These are phyloP conservation scores for Candida coquimbonensis DNA, from an alignment of 805 yeast species.

Conservation along the genomic window DNA sequence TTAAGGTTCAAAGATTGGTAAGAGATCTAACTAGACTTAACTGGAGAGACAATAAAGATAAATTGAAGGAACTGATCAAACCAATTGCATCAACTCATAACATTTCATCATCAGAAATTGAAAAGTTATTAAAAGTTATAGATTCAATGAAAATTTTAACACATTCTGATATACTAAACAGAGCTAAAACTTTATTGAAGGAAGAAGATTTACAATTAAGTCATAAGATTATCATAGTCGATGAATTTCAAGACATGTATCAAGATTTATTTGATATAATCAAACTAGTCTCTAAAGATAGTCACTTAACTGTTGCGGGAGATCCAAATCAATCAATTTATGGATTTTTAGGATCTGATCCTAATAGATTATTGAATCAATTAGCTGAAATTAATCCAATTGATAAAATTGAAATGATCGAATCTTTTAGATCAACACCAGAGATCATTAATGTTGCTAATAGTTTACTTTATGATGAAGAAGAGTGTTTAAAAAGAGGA, in stretches of 20 bases:
- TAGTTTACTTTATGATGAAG: slow-evolving; percentile 4
- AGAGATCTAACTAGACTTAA: neutral
- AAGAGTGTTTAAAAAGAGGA: slow-evolving; percentile 1
- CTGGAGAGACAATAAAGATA: neutral
- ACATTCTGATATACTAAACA: slow-evolving; percentile 18
- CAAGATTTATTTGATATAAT: slow-evolving; percentile 42
- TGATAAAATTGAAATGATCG: slow-evolving; percentile 30
- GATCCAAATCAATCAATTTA: slow-evolving; percentile 69
- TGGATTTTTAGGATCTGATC: slow-evolving; percentile 52
- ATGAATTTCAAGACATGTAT: slow-evolving; percentile 71
- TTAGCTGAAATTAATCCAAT: slow-evolving; percentile 15
- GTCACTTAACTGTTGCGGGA: slow-evolving; percentile 63
- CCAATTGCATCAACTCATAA: neutral
- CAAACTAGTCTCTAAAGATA: slow-evolving; percentile 27
- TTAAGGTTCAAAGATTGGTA: slow-evolving; percentile 3
- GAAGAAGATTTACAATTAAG: slow-evolving; percentile 18
- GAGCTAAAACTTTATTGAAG: slow-evolving; percentile 28
- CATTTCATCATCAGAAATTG: neutral
- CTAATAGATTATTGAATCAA: slow-evolving; percentile 22
- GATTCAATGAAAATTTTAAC: slow-evolving; percentile 11
- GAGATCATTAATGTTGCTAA: slow-evolving; percentile 43
- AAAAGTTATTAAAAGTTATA: slow-evolving; percentile 7
- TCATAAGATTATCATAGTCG: slow-evolving; percentile 46
- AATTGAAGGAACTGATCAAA: neutral
- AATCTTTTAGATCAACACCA: slow-evolving; percentile 58